A percentile compares a stretch with the other conserved stretches of the same genome.
Conservation (phyloP, 257 asterid genomes). For the Solanum sparsipilum region DNA sequence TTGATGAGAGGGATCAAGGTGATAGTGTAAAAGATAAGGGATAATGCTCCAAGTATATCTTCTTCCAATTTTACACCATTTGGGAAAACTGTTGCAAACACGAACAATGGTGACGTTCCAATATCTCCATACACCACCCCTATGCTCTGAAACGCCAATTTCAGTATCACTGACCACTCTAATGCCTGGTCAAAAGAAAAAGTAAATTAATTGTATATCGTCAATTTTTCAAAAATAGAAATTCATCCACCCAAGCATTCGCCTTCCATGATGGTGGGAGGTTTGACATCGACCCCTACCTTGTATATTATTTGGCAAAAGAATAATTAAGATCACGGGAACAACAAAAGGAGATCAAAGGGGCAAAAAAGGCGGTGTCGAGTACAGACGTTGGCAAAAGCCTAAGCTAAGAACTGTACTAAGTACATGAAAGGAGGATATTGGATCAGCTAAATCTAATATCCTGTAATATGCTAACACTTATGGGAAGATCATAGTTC, state of each 20-base stretch:
- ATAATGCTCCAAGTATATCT: conserved; percentile 15
- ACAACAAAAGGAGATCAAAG: background rate
- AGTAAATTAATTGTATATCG: background rate
- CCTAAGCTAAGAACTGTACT: too few relatives aligned
- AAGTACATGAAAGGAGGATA: too few relatives aligned
- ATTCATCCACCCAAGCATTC: background rate
- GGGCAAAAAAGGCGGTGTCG: too few relatives aligned
- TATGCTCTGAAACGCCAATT: conserved; percentile 26
- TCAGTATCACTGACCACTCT: background rate
- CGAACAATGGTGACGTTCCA: conserved; percentile 17
- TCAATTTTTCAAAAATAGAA: background rate
- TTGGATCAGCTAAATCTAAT: too few relatives aligned
- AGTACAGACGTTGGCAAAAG: too few relatives aligned
- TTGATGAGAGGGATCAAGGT: conserved; percentile 23
- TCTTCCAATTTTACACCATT: conserved; percentile 8
- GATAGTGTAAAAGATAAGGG: conserved; percentile 20
- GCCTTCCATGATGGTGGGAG: background rate
- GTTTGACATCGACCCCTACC: background rate
- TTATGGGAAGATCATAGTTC: too few relatives aligned
- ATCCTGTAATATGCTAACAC: too few relatives aligned
- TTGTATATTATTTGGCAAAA: background rate
- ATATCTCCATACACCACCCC: conserved; percentile 36
- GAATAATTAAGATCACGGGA: background rate
- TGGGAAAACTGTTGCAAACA: background rate
- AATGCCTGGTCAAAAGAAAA: background rate